Conservation (phyloP, 495 filamentous ascomycete species). For the Penicillium subrubescens region DNA sequence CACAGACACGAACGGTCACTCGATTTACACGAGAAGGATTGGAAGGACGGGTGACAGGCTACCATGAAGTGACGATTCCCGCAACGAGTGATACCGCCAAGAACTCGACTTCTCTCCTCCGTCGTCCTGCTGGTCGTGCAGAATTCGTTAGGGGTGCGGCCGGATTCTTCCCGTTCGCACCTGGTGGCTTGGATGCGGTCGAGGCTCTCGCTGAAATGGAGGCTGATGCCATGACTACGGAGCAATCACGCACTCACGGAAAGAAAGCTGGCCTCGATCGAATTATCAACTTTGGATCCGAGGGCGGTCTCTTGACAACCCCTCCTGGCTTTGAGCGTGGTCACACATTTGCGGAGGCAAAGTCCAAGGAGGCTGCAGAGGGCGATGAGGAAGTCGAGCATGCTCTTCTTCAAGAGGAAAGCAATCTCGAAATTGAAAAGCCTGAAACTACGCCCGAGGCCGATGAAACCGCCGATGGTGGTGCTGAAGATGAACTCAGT, state of each 20-base stretch:
- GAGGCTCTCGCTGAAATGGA: constrained; percentile 77
- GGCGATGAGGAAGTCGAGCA: constrained; percentile 73
- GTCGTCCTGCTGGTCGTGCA: constrained; percentile 83
- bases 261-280: constrained; percentile 62
- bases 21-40: constrained; percentile 91
- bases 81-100: constrained; percentile 90
- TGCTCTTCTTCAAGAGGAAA: constrained; percentile 71
- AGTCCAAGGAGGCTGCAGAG: constrained; percentile 54
- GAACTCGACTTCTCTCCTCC: constrained; percentile 87
- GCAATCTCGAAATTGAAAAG: constrained; percentile 35
- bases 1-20: constrained; percentile 88
- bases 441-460: constrained; percentile 32
- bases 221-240: constrained; percentile 54
- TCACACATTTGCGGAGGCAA: constrained; percentile 68
- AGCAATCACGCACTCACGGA: constrained; percentile 46
- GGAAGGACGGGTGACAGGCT: constrained; percentile 90
- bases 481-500: constrained; percentile 55
- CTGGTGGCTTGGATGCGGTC: constrained; percentile 87
- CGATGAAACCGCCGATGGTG: constrained; percentile 47
- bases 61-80: constrained; percentile 91
- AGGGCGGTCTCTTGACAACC: constrained; percentile 77
- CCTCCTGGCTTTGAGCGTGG: constrained; percentile 84
- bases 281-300: constrained; percentile 76
- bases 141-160: constrained; percentile 95
- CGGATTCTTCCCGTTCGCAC: constrained; percentile 94